Evolutionary conservation across 306 rosid genomes (phyloP), one percentile per base, ranked within the genome.

Genomic region (Cercis canadensis): DNA sequence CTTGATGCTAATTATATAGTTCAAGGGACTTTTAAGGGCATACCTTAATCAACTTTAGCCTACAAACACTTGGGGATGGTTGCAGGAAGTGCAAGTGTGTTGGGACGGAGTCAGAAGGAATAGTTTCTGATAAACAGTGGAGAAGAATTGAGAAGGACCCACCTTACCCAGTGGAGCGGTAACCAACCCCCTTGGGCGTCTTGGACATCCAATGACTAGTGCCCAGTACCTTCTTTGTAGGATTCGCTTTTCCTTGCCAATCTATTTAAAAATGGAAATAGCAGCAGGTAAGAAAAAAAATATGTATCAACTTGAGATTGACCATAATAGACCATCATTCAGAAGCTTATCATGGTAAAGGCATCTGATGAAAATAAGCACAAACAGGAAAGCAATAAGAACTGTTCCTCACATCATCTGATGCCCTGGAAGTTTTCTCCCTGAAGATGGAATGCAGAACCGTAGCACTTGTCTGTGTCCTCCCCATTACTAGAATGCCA

Each of bases 141-240:
- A 18, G 9, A 65, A 70, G 72, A 58, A 19, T 32, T 11, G 59
- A 75, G 32, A 53, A 17, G 57, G 70, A 41, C 80, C 89, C 74
- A 90, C 97, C 98, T 90, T 94, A 86, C 87, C 89, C 65, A 89
- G 67, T 63, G 98, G 85, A 53, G 93, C 95, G 7, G 88, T 79
- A 72, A 94, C 65, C 45, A 89, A 49, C 6, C 98, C 98, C 79
- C 67, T 73, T 37, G 70, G 81, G 43, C 84, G 87, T 66, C 87
- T 86, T 21, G 97, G 98, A 80, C 87, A 84, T 65, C 98, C 98
- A 63, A 94, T 77, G 81, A 94, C 98, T 51, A 94, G 85, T n/a
- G 98, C 96, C 90, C 80, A 69, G 70, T 90, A 94, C 80, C 73
- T 83, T 84, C 88, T 84, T 81, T 81, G 87, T 73, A 90, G 86